Evolutionary conservation across 148 eudicot genomes (phyloP).

Genomic region (Polygonum maritimum): DNA sequence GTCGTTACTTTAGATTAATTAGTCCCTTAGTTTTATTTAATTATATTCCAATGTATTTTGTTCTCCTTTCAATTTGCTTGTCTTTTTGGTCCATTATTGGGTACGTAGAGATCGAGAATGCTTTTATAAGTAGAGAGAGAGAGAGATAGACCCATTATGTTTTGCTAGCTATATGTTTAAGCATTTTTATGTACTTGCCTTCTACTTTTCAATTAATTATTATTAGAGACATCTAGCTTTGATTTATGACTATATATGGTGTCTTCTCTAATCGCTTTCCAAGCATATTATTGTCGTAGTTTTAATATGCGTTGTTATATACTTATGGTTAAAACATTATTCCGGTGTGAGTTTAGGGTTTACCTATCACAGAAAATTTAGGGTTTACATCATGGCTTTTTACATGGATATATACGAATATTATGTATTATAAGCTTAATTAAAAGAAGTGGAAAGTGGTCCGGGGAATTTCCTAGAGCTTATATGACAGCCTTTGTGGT

Average conservation of each 20-base stretch:
- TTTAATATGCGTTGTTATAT: too few species aligned
- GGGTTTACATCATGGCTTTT: background rate
- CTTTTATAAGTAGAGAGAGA: background rate
- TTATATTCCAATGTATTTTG: background rate
- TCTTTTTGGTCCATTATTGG: background rate
- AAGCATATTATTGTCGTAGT: too few species aligned
- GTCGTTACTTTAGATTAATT: too few species aligned
- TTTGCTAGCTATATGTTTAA: background rate
- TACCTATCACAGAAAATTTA: too few species aligned
- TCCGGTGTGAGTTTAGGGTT: too few species aligned
- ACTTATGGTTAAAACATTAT: too few species aligned
- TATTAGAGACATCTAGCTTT: background rate
- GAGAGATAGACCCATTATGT: background rate
- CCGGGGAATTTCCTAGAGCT: background rate
- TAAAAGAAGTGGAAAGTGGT: background rate
- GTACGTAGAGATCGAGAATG: slow-evolving; percentile 2
- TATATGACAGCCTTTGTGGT: background rate
- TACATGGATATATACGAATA: background rate
- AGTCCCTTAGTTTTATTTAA: too few species aligned
- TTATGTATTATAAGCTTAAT: background rate
- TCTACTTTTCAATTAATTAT: background rate
- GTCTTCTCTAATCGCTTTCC: too few species aligned
- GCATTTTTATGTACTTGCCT: slow-evolving; percentile 1
- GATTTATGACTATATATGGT: background rate
- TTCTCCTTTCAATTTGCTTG: background rate